Base-by-base conservation (phyloP, 208 protist genomes). In the Wallacemonas rigidus region DNA sequence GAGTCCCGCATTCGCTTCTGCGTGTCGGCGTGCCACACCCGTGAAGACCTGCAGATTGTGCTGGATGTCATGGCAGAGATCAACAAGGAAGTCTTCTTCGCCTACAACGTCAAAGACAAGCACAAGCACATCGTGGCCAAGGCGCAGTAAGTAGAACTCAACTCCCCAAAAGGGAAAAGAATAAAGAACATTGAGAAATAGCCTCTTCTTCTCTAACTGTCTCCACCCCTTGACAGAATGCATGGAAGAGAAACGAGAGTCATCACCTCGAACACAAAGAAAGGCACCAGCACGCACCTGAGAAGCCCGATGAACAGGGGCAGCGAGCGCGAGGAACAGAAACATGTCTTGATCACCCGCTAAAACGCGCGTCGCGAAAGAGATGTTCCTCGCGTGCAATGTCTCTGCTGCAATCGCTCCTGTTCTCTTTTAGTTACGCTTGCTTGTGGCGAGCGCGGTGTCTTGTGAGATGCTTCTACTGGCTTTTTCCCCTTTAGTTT, bases 21-120 rank as follows among this genome's bases (percentile, higher is more conserved):
- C 79, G 79, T 98, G 53, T 95, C 89, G 5, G 94, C 98, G n/a
- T 75, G 85, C 35, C 98, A 99, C 82, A 98, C 97, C 15, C 88
- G 83, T 57, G 95, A 98, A 71, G 95, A 98, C 82, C 74, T 98
- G 17, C 92, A 98, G 64, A 81, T 92, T 65, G 93, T 91, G 15
- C 74, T 98, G 3, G 79, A 95, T 44, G 83, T 97, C n/a, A 92
- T 99, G 69, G 76, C 83, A 55, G 87, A 96, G 39, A 71, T 98
- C 36, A 85, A 82, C 56, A 73, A 88, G 36, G 76, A 85, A 58
- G 72, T 95, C 39, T 82, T 85, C 77, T 83, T 96, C 76, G 80
- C 91, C 68, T 96, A 87, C 81, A 82, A 84, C 71, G 62, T 67
- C 35, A 36, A 71, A 15, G 67, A 67, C 40, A 71, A 47, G 51